phyloP scores from a whole-genome alignment of 202 grass and related monocot genomes.

The Elaeis oleifera region DNA sequence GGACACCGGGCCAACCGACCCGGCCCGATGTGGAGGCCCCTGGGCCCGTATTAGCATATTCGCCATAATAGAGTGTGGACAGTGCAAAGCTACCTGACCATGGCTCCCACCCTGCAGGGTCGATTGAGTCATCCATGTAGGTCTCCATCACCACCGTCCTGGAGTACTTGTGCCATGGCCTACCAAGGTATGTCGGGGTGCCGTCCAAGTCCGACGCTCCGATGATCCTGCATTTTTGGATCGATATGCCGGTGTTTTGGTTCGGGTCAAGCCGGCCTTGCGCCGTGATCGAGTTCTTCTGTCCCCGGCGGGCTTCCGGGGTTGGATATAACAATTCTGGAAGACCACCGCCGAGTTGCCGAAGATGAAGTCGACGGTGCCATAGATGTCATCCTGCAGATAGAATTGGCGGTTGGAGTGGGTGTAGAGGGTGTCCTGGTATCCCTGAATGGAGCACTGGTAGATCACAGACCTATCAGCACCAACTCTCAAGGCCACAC shows the following conservation, averaged over 20 bases:
- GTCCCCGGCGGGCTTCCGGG: slow-evolving; percentile 20
- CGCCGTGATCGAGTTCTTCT: slow-evolving; percentile 53
- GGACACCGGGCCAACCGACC: slow-evolving; percentile 51
- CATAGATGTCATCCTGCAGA: slow-evolving; percentile 33
- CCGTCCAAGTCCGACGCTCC: slow-evolving; percentile 29
- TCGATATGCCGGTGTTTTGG: slow-evolving; percentile 71
- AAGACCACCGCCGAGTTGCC: slow-evolving; percentile 62
- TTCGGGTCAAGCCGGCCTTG: slow-evolving; percentile 59
- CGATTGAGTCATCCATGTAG: slow-evolving; percentile 33
- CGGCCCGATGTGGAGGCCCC: slow-evolving; percentile 23
- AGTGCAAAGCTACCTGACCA: slow-evolving; percentile 39
- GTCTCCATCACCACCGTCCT: slow-evolving; percentile 50
- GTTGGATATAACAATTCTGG: slow-evolving; percentile 47
- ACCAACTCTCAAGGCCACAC: slow-evolving; percentile 49
- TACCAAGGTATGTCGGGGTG: slow-evolving; percentile 49
- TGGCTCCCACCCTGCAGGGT: slow-evolving; percentile 36
- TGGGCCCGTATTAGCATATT: slow-evolving; percentile 49
- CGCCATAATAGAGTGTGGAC: slow-evolving; percentile 54
- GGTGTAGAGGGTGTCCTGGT: slow-evolving; percentile 66
- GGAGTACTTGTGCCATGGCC: slow-evolving; percentile 57
- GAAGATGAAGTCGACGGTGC: slow-evolving; percentile 81
- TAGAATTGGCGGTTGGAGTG: slow-evolving; percentile 79
- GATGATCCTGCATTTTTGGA: slow-evolving; percentile 52
- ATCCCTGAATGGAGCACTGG: slow-evolving; percentile 54
- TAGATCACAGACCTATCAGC: slow-evolving; percentile 63